Base-by-base conservation (phyloP, 768 basidiomycete species). In the Boletus eberwhitei region DNA sequence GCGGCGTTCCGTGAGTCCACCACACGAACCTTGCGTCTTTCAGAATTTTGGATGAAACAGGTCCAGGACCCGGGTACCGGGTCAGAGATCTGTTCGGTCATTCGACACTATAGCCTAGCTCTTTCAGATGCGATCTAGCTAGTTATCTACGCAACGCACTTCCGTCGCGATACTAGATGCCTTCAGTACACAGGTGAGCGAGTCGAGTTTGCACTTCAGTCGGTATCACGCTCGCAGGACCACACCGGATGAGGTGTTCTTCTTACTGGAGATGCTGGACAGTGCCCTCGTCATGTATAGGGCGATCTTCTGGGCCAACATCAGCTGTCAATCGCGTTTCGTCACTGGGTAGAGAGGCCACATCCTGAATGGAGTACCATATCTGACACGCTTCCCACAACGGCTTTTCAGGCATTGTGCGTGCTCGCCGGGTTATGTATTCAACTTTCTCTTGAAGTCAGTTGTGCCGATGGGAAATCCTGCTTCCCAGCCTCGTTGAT, bases 381-480 rank as follows among this genome's bases (percentile, higher is more conserved):
- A 21, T 54, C 46, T 24, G 46, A 57, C n/a, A 34, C 36, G 8
- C 8, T 57, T 19, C 48, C n/a, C n/a, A n/a, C n/a, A n/a, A n/a
- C n/a, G n/a, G n/a, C n/a, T n/a, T n/a, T n/a, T n/a, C n/a, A n/a
- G n/a, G 31, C 41, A 6, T 8, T 57, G 40, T 57, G 55, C 38
- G 46, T 55, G 36, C 46, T 57, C 40, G 48, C 55, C 19, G 55
- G 55, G 29, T 17, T 55, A 38, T 57, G 55, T 57, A 37, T 16
- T 9, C n/a, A 19, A 19, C 16, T 26, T 5, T 32, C 34, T 40
- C 36, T 31, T n/a, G 36, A 9, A 7, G 37, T 22, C 21, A 24
- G 11, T 5, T 2, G 3, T n/a, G 12, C 8, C 44, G 29, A 39
- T 29, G 21, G 6, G 29, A 31, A 48, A 22, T 22, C 6, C 19